Conservation (phyloP, 768 basidiomycete species). For the Suillus plorans region DNA sequence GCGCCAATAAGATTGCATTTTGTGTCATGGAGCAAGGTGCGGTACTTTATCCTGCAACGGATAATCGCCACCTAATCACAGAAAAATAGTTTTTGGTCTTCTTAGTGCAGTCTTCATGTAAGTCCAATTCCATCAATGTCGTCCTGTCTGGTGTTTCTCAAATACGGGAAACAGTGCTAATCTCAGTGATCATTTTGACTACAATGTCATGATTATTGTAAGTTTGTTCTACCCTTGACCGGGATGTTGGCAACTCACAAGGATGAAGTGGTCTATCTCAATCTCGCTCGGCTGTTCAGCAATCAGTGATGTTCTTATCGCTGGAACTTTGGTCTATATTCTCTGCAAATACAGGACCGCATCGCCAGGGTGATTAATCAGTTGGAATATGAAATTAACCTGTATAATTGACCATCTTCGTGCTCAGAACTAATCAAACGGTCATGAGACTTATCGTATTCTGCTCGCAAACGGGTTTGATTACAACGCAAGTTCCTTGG, state of each 20-base stretch:
- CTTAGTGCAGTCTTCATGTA: not conserved
- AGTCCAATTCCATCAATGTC: not conserved
- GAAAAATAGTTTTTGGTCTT: not conserved
- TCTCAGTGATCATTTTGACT: not conserved
- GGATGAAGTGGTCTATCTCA: slow-evolving; percentile 19
- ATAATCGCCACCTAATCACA: too few relatives aligned
- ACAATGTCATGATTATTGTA: not conserved
- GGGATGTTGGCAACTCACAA: not conserved
- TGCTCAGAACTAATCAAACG: slow-evolving; percentile 14
- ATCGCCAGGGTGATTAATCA: slow-evolving; percentile 13
- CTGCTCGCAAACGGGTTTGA: slow-evolving; percentile 25
- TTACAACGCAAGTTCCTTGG: slow-evolving; percentile 20
- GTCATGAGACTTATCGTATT: slow-evolving; percentile 19
- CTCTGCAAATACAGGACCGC: slow-evolving; percentile 11
- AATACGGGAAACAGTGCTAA: not conserved
- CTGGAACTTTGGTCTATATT: slow-evolving; percentile 18
- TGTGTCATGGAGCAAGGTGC: not conserved
- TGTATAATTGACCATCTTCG: not conserved
- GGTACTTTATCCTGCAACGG: not conserved
- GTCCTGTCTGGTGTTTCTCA: not conserved
- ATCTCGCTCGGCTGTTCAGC: slow-evolving; percentile 24
- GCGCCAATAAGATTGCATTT: not conserved
- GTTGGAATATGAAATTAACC: not conserved
- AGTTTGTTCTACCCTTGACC: not conserved
- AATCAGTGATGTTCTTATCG: slow-evolving; percentile 21